Evolutionary conservation across 1,284 basidiomycete species (phyloP), one percentile per base, ranked within the genome.

Genomic region (Coniferiporia weirii): DNA sequence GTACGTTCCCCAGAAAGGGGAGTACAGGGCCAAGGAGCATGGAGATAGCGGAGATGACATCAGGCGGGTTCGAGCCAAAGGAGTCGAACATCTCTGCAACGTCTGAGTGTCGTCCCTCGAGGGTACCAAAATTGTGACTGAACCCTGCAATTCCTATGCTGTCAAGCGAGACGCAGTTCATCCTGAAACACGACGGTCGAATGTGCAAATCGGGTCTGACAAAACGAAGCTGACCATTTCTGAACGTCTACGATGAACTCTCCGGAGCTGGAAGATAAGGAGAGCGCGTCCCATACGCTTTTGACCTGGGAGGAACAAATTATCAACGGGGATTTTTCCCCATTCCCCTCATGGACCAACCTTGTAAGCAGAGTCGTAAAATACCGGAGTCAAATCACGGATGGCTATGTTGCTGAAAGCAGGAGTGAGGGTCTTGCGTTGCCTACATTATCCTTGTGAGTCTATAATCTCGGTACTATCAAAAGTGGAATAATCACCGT

Each of bases 131-230:
- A 63, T 84, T 75, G 66, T 84, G 80, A 0, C 78, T 77, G 64
- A 86, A 78, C 0, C 77, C 76, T 0, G 81, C 80, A 52, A 84
- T 81, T 1, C 84, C 83, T 55, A 85, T 75, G 3, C 76, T 78
- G 66, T 85, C 83, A 6, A 84, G 73, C 0, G 80, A 74, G 19
- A 80, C 69, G 20, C 68, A 69, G 61, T 80, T 80, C 79, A 80
- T 27, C 27, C 27, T 27, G 27, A 27, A 27, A 27, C 2, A 27
- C 27, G n/a, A 27, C 2, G 5, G 5, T 27, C 27, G 27, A 27
- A 27, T 27, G 5, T 27, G 6, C 19, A 15, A 9, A 19, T 2
- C 22, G 12, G 20, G 6, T 34, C 15, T 50, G 27, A 7, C n/a
- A 49, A 15, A 35, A 48, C 5, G 36, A n/a, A 44, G 17, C 75